These are phyloP conservation scores for Tetraselmis striata DNA, from an alignment of 139 green algal genomes.

Conservation along the genomic window DNA sequence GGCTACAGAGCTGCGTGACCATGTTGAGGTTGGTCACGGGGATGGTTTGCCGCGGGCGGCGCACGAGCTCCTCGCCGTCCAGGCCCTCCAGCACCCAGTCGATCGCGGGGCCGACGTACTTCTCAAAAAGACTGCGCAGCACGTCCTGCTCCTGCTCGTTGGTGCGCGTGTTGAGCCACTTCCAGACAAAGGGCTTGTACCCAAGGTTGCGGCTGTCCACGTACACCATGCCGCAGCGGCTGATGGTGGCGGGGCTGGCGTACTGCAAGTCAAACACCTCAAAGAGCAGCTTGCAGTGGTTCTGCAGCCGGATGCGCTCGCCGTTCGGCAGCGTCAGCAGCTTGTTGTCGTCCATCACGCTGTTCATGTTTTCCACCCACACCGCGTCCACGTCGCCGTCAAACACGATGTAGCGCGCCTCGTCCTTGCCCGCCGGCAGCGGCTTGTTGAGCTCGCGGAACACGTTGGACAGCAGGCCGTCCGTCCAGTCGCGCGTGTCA, in stretches of 20 bases:
- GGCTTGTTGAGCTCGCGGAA: conserved; percentile 69
- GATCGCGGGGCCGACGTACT: conserved; percentile 58
- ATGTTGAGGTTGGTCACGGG: conserved; percentile 78
- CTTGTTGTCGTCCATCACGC: conserved; percentile 85
- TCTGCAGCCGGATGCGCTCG: conserved; percentile 73
- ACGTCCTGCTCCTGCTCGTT: conserved; percentile 36
- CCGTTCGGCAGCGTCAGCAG: conserved; percentile 79
- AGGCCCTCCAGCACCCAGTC: conserved; percentile 72
- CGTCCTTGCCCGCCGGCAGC: conserved; percentile 44
- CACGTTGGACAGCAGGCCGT: conserved; percentile 67
- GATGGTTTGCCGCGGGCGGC: conserved; percentile 49
- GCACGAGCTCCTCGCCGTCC: conserved; percentile 68
- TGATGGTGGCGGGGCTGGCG: conserved; percentile 70
- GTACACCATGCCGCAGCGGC: conserved; percentile 83
- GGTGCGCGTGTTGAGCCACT: conserved; percentile 51
- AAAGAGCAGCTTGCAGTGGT: conserved; percentile 74
- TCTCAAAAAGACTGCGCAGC: conserved; percentile 64
- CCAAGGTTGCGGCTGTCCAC: conserved; percentile 83
- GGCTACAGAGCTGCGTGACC: conserved; percentile 63
- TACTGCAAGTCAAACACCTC: conserved; percentile 63
- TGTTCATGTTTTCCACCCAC: conserved; percentile 90
- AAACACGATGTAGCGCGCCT: conserved; percentile 64
- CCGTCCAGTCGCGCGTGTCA: conserved; percentile 78
- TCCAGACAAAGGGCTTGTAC: conserved; percentile 66
- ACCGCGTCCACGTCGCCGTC: conserved; percentile 80